Percentiles rank a stretch among this genome's conserved stretches.
These are phyloP conservation scores for Lablab purpureus DNA, from an alignment of 306 rosid species.

Conservation along the genomic window DNA sequence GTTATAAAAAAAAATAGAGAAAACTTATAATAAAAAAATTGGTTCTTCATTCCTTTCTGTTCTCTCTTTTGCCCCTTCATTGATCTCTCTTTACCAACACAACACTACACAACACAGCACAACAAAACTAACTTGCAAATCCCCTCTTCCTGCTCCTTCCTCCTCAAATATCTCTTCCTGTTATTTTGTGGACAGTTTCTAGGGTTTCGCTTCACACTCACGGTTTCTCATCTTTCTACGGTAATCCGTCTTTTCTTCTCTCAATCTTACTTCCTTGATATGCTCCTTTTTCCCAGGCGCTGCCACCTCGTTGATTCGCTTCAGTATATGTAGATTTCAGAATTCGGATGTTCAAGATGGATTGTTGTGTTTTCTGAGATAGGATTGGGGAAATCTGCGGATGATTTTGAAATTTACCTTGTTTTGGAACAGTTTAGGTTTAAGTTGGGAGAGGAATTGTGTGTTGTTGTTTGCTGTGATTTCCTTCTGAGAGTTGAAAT, in stretches of 20 bases:
- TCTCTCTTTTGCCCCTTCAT: background rate
- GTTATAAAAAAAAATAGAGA: too few species aligned
- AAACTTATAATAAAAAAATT: background rate
- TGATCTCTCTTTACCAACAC: background rate
- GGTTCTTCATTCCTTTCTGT: background rate
- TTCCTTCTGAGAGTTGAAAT: background rate
- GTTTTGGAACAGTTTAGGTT: slow-evolving; percentile 33
- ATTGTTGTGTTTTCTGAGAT: slow-evolving; percentile 5
- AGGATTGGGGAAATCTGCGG: slow-evolving; percentile 21
- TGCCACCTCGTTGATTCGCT: slow-evolving; percentile 25
- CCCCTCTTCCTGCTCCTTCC: slow-evolving; percentile 23
- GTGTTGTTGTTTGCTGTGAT: background rate
- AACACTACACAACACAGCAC: too few species aligned
- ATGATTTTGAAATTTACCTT: slow-evolving; percentile 19
- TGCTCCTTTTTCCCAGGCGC: background rate
- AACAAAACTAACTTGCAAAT: background rate
- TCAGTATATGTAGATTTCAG: background rate
- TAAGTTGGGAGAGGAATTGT: slow-evolving; percentile 43
- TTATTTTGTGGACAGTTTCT: background rate
- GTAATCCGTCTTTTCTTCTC: slow-evolving; percentile 26
- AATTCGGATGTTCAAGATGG: background rate
- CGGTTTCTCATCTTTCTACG: slow-evolving; percentile 23
- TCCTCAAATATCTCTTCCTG: slow-evolving; percentile 21
- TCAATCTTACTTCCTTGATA: background rate
- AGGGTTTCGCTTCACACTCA: slow-evolving; percentile 46